These are phyloP conservation scores for Colletotrichum coccodes DNA, from an alignment of 2,329 filamentous ascomycete genomes.

Conservation along the genomic window DNA sequence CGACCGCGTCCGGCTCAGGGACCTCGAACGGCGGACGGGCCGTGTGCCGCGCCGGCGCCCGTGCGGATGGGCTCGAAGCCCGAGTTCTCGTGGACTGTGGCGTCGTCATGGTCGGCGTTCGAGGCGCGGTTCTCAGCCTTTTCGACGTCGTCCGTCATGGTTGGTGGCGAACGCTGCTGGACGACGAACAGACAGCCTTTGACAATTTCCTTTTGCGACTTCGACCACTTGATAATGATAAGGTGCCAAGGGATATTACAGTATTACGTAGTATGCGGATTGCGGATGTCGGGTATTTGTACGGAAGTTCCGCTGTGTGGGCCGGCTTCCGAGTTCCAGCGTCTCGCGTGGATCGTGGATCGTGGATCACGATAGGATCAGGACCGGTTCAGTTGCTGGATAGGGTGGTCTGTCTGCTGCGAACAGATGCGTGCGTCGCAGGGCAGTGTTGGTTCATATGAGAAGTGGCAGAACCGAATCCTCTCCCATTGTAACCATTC, in stretches of 20 bases:
- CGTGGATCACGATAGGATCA: constrained; percentile 14
- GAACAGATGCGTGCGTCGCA: constrained; percentile 9
- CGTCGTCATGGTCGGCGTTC: constrained; percentile 14
- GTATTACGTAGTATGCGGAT: neutral
- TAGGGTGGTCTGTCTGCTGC: neutral
- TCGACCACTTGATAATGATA: neutral
- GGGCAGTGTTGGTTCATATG: neutral
- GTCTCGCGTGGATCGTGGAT: constrained; percentile 16
- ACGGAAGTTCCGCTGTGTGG: constrained; percentile 6
- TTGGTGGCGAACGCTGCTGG: neutral
- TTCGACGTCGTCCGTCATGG: constrained; percentile 24
- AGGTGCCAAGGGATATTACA: neutral
- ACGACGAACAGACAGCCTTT: too few relatives aligned
- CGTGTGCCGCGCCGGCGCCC: constrained; percentile 14
- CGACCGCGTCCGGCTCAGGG: constrained; percentile 46
- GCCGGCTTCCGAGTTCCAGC: constrained; percentile 29
- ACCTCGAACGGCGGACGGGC: constrained; percentile 29
- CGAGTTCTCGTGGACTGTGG: constrained; percentile 17
- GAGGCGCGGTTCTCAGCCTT: constrained; percentile 27
- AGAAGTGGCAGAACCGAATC: neutral
- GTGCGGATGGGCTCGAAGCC: constrained; percentile 40
- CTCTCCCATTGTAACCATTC: neutral
- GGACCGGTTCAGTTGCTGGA: neutral
- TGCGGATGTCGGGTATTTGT: constrained; percentile 25
- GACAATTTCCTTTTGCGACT: neutral